Conservation (phyloP, 75 land plant species). For the Pinus taeda region DNA sequence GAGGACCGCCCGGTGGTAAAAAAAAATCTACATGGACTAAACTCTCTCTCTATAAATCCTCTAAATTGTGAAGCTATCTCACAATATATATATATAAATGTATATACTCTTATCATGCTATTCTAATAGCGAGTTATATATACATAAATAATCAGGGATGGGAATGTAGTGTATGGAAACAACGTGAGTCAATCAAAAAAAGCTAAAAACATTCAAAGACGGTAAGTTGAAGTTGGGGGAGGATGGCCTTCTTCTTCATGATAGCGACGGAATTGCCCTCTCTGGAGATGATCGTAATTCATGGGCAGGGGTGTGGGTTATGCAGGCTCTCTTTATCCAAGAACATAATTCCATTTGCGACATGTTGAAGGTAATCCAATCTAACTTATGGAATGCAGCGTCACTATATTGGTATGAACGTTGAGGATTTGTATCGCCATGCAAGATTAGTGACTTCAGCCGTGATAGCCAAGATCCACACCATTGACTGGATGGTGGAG, state of each 20-base stretch:
- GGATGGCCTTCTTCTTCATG: conserved; percentile 44
- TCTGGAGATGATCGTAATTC: conserved; percentile 58
- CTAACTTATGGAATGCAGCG: too few species aligned
- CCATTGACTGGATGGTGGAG: conserved; percentile 81
- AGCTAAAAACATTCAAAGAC: conserved; percentile 46
- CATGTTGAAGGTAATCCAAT: conserved; percentile 34
- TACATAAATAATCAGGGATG: conserved; percentile 43
- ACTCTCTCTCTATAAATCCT: too few species aligned
- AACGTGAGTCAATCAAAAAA: conserved; percentile 16
- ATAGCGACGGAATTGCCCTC: conserved; percentile 35
- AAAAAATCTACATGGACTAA: too few species aligned
- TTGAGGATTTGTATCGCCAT: too few species aligned
- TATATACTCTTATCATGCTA: too few species aligned
- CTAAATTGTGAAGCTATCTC: too few species aligned
- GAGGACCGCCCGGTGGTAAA: conserved; percentile 68
- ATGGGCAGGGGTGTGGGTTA: conserved; percentile 54
- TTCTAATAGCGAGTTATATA: too few species aligned
- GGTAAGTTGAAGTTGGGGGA: conserved; percentile 47
- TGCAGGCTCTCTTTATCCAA: conserved; percentile 55
- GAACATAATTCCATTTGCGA: conserved; percentile 72
- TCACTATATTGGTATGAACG: not conserved
- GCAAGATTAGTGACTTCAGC: conserved; percentile 32
- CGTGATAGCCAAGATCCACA: conserved; percentile 74
- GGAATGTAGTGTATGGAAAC: conserved; percentile 67
- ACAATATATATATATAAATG: too few species aligned